phyloP scores from a whole-genome alignment of 805 yeast genomes.

The Jamesozyma hellenica region DNA sequence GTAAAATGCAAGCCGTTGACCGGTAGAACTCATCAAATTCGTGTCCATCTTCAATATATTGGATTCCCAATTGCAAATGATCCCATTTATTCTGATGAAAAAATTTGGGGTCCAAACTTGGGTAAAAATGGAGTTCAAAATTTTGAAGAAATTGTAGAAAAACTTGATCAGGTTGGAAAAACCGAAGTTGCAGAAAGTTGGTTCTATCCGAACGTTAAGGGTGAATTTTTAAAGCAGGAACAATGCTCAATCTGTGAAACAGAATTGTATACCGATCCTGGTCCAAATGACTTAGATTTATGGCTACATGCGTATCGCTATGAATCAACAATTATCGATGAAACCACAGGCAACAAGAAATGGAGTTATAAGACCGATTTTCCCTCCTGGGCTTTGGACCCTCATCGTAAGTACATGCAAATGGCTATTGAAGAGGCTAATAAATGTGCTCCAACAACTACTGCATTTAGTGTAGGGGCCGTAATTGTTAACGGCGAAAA shows the following conservation, averaged over 20 bases:
- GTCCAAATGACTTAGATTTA: constrained; percentile 72
- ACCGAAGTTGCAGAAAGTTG: constrained; percentile 56
- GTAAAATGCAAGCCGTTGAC: constrained; percentile 81
- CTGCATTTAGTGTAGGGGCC: constrained; percentile 94
- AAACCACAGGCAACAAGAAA: constrained; percentile 21
- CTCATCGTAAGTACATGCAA: constrained; percentile 55
- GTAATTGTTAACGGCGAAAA: constrained; percentile 55
- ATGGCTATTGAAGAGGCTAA: constrained; percentile 68
- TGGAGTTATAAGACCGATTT: constrained; percentile 72
- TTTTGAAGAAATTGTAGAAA: constrained; percentile 36
- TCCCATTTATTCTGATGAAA: constrained; percentile 72
- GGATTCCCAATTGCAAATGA: constrained; percentile 90
- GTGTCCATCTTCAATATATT: constrained; percentile 84
- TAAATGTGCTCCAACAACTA: constrained; percentile 69
- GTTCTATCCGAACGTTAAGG: constrained; percentile 46
- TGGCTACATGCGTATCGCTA: constrained; percentile 90
- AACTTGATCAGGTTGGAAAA: constrained; percentile 62
- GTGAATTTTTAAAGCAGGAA: constrained; percentile 55
- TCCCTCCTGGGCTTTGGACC: constrained; percentile 73
- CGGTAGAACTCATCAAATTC: constrained; percentile 90
- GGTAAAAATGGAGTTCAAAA: constrained; percentile 55
- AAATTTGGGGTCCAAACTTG: constrained; percentile 68
- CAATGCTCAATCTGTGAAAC: constrained; percentile 58
- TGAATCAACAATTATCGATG: constrained; percentile 38
- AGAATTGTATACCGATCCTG: constrained; percentile 77